Percentiles rank a stretch among this genome's conserved stretches.
These are phyloP conservation scores for Plantago elongata DNA, from an alignment of 257 asterid genomes.

Conservation along the genomic window DNA sequence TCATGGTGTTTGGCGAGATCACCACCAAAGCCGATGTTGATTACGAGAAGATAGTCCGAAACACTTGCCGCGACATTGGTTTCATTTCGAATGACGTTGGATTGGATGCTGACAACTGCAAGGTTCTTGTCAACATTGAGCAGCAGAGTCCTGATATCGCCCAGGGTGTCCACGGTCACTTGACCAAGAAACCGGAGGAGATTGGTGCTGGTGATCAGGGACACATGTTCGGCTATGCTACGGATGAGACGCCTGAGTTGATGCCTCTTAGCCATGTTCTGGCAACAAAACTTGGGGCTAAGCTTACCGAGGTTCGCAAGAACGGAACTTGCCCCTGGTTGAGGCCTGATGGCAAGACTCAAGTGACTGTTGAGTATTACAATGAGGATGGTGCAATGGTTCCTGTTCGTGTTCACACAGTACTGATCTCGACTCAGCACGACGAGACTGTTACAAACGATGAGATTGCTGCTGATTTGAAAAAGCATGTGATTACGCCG, in stretches of 20 bases:
- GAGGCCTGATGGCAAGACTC: constrained; percentile 43
- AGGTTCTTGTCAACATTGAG: constrained; percentile 33
- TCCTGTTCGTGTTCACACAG: constrained; percentile 38
- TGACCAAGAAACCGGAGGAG: constrained; percentile 38
- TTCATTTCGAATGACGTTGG: constrained; percentile 38
- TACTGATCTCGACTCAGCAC: constrained; percentile 40
- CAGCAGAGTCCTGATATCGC: constrained; percentile 37
- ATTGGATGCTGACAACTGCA: constrained; percentile 37
- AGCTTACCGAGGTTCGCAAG: constrained; percentile 41
- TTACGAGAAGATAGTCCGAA: constrained; percentile 38
- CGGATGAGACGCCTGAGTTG: constrained; percentile 37
- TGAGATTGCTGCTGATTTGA: constrained; percentile 35
- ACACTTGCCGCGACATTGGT: constrained; percentile 35
- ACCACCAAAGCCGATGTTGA: constrained; percentile 36
- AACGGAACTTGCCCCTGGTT: constrained; percentile 39
- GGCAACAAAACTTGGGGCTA: constrained; percentile 41
- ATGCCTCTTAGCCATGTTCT: constrained; percentile 44
- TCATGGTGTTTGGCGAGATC: constrained; percentile 39
- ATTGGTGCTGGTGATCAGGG: constrained; percentile 41
- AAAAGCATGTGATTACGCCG: constrained; percentile 33
- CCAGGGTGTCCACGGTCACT: constrained; percentile 39
- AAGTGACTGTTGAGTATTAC: constrained; percentile 39
- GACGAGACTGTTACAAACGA: constrained; percentile 40
- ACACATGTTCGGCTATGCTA: constrained; percentile 38
- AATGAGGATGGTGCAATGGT: constrained; percentile 40